Evolutionary conservation across 208 protist species (phyloP).

Genomic region (Endotrypanum monterogeii): DNA sequence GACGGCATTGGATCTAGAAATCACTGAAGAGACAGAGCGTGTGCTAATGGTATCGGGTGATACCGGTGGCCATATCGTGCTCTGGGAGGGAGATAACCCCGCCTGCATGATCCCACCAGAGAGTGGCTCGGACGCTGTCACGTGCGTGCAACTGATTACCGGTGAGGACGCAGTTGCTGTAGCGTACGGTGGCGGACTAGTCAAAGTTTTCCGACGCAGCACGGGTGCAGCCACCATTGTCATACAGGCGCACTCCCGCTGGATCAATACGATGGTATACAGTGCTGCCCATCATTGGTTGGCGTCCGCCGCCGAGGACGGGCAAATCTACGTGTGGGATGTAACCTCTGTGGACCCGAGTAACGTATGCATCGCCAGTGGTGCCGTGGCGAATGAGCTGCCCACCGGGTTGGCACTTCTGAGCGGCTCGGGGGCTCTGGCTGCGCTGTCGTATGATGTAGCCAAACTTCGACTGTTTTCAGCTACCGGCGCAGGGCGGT

Average conservation of each 20-base stretch:
- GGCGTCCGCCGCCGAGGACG: slow-evolving; percentile 56
- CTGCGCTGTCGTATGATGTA: slow-evolving; percentile 24
- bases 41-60: slow-evolving; percentile 47
- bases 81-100: slow-evolving; percentile 41
- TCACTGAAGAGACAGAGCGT: neutral
- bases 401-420: slow-evolving; percentile 31
- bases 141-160: slow-evolving; percentile 35
- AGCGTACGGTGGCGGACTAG: slow-evolving; percentile 54
- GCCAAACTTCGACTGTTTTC: slow-evolving; percentile 8
- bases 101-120: slow-evolving; percentile 20
- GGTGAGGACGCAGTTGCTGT: slow-evolving; percentile 29
- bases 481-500: neutral
- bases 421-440: neutral
- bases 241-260: slow-evolving; percentile 67
- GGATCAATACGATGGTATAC: slow-evolving; percentile 61
- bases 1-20: slow-evolving; percentile 40
- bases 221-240: slow-evolving; percentile 33
- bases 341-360: neutral
- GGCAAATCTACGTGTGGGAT: slow-evolving; percentile 46
- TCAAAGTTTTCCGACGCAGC: slow-evolving; percentile 36
- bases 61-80: slow-evolving; percentile 34
- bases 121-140: slow-evolving; percentile 44
- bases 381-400: slow-evolving; percentile 20
- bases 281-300: slow-evolving; percentile 22
- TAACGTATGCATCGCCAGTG: slow-evolving; percentile 12